Evolutionary conservation across 345 rosid species (phyloP), one percentile per base, ranked within the genome.

Genomic region (Heritiera fomes): DNA sequence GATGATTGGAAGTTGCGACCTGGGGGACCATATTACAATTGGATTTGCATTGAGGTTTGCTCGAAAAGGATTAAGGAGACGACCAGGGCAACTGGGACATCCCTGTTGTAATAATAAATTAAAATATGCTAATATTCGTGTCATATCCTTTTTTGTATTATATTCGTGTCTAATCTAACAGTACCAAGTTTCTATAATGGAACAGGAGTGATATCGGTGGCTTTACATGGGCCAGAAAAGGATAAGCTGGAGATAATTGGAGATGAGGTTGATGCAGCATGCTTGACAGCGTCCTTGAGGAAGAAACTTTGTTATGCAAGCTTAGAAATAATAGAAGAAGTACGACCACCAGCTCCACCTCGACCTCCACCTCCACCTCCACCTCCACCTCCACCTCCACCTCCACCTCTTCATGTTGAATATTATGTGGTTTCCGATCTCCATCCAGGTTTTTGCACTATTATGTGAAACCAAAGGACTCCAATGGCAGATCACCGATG

Each of bases 151-250:
- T 34, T 34, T 34, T 1, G 3, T 34, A 34, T 34, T 34, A 3
- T 34, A 23, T 34, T 34, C 3, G 38, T 34, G 38, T 34, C 38
- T 34, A 34, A 3, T 34, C 38, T 34, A 34, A 34, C 3, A 34
- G 2, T 34, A 3, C 38, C 38, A 34, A 34, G 38, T 34, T 20
- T 68, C 8, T 23, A 41, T 12, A 14, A 75, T 30, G 67, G 23
- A 10, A 45, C 58, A 87, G 89, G 91, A 70, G 88, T 84, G 47
- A 78, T 58, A 17, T 84, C 87, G 2, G 85, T 87, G 79, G 86
- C 83, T 34, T 61, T 87, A 1, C 83, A 85, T 73, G 87, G 89
- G 15, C 79, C 73, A 3, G 64, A 43, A 32, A 41, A 41, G 30
- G 81, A 84, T 8, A 79, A 78, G 46, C 71, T 87, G 77, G 76